Conservation (phyloP, 441 rosid genomes). For the Gossypium aridum region DNA sequence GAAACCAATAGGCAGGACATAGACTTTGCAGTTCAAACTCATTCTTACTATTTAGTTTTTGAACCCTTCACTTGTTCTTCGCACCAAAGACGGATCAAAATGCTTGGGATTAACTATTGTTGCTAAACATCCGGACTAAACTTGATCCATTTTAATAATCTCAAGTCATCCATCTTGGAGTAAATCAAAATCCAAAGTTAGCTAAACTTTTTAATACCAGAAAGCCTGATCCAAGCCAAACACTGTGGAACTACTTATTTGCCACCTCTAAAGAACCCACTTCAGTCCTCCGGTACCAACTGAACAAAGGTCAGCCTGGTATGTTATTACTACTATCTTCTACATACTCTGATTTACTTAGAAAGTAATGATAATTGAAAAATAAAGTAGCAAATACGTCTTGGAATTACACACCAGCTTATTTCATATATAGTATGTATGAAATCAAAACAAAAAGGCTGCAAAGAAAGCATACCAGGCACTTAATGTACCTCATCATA, state of each 20-base stretch:
- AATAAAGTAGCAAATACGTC: not conserved
- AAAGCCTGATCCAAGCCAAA: not conserved
- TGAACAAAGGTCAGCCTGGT: not conserved
- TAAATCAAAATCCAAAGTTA: not conserved
- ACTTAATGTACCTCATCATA: not conserved
- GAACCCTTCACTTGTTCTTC: not conserved
- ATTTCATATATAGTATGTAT: not conserved
- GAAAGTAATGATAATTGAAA: not conserved
- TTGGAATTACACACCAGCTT: not conserved
- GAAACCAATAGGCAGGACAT: slow-evolving; percentile 13
- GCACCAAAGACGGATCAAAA: not conserved
- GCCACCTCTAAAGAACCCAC: not conserved
- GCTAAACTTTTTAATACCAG: not conserved
- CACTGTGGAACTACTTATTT: not conserved
- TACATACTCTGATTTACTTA: not conserved
- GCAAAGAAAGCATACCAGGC: not conserved
- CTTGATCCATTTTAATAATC: not conserved
- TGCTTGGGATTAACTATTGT: not conserved
- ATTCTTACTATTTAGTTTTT: slow-evolving; percentile 24
- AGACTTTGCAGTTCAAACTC: slow-evolving; percentile 22
- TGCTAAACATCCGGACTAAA: not conserved
- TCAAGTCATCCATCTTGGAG: not conserved
- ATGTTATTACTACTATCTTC: not conserved
- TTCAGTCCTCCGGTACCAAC: not conserved
- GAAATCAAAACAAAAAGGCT: not conserved